Base-by-base conservation (phyloP, 768 basidiomycete species). In the Leccinum rimulosum region DNA sequence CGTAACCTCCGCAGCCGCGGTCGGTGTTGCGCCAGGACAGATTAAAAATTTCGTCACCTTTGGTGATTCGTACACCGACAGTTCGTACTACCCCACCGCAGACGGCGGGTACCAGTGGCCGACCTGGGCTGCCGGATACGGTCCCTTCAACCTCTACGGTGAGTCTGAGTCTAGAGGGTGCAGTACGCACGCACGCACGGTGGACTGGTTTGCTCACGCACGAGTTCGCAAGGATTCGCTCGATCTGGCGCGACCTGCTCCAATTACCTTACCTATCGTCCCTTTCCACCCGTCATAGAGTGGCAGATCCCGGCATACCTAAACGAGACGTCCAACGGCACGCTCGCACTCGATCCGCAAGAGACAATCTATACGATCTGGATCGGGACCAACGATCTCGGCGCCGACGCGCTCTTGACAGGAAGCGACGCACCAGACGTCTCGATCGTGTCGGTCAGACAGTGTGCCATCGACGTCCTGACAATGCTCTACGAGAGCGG, bases 301-400 rank as follows among this genome's bases (percentile, higher is more conserved):
- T 69, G 55, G 60, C 69, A 69, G 52, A 75, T 88, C 7, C 86
- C 86, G 0, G 55, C 74, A 0, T 86, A 81, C 70, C 75, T 86
- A 52, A 65, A 73, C 7, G 77, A 80, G 52, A 72, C 65, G 17
- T 62, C 68, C 11, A 80, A 82, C 60, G 76, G 78, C 6, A 74
- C 79, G 1, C 65, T 84, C 22, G 65, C 61, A 17, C 56, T 65
- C 52, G 11, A 63, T 14, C 67, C 80, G 0, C 68, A 75, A 3
- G 76, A 84, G 50, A 88, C 87, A 1, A 61, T 88, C 3, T 88
- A 84, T 67, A 82, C 83, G 1, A 74, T 88, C 7, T 89, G 87
- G 86, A 84, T 88, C 59, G 86, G 87, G 14, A 85, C 84, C 3
- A 84, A 84, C 61, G 87, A 88, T 65, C 76, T 88, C 4, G 87